Evolutionary conservation across 1,284 basidiomycete species (phyloP).

Genomic region (Kalmanozyma brasiliensis): DNA sequence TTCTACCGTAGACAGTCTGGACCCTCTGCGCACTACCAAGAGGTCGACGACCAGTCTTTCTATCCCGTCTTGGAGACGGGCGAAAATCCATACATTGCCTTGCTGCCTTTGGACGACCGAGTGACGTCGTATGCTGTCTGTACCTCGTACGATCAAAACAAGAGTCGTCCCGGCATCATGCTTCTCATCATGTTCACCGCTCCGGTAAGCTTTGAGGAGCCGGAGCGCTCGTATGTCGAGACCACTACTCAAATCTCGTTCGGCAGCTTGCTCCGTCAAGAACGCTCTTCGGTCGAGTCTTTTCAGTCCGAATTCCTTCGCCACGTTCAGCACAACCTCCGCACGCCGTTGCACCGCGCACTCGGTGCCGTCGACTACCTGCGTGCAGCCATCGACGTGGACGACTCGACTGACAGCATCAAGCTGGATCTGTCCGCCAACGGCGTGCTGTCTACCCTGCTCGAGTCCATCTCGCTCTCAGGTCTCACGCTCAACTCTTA

Average conservation of each 20-base stretch:
- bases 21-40: conserved; percentile 6
- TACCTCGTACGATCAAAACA: conserved; percentile 33
- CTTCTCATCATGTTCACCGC: conserved; percentile 43
- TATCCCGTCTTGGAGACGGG: background rate
- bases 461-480: conserved; percentile 50
- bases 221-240: conserved; percentile 49
- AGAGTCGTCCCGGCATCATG: conserved; percentile 39
- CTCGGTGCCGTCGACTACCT: conserved; percentile 56
- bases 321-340: conserved; percentile 55
- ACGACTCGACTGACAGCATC: conserved; percentile 17
- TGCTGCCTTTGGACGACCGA: conserved; percentile 18
- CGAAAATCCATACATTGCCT: conserved; percentile 28
- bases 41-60: conserved; percentile 12
- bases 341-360: conserved; percentile 59
- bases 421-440: conserved; percentile 46
- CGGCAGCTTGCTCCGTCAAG: conserved; percentile 46
- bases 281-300: conserved; percentile 43
- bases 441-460: conserved; percentile 44
- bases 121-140: conserved; percentile 37
- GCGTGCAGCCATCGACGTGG: conserved; percentile 29
- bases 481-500: conserved; percentile 51
- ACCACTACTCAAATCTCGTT: conserved; percentile 25
- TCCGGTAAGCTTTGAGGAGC: conserved; percentile 28
- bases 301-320: conserved; percentile 55
- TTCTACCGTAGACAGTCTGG: conserved; percentile 23